Percentiles rank a stretch among this genome's conserved stretches.
Conservation (phyloP, 2,329 filamentous ascomycete genomes). For the Neofusicoccum sp. region DNA sequence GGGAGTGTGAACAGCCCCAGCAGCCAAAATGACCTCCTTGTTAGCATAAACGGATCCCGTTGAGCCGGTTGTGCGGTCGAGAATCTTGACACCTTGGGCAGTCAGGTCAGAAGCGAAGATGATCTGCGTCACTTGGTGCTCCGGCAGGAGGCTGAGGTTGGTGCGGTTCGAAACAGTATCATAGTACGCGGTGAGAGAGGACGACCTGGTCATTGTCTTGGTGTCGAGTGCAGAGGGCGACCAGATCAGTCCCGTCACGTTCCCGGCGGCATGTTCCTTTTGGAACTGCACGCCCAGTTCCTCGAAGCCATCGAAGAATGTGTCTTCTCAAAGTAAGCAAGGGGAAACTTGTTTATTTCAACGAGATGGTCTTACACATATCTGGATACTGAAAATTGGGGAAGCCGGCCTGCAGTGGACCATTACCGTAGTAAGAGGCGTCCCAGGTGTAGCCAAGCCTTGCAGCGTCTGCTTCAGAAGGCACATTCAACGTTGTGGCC, state of each 20-base stretch:
- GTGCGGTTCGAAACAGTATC: constrained; percentile 26
- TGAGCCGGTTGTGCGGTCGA: constrained; percentile 23
- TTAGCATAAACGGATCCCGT: constrained; percentile 23
- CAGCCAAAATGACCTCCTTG: constrained; percentile 31
- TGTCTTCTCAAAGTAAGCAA: neutral
- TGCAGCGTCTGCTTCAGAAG: constrained; percentile 26
- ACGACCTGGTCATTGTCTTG: constrained; percentile 18
- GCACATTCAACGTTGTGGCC: constrained; percentile 33
- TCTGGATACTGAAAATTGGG: constrained; percentile 34
- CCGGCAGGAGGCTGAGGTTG: constrained; percentile 15
- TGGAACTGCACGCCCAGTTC: constrained; percentile 20
- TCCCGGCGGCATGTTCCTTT: constrained; percentile 23
- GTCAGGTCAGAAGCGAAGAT: neutral
- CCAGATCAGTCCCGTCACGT: constrained; percentile 18
- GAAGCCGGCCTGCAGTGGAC: constrained; percentile 32
- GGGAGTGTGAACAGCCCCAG: constrained; percentile 32
- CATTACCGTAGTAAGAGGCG: constrained; percentile 20
- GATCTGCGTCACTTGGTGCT: constrained; percentile 25
- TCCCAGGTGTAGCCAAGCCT: constrained; percentile 36
- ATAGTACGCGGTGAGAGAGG: constrained; percentile 15
- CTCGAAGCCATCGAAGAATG: constrained; percentile 14
- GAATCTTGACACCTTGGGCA: constrained; percentile 9
- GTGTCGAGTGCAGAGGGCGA: constrained; percentile 22
- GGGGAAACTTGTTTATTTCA: too few species aligned
- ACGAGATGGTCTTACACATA: constrained; percentile 21